phyloP scores from a whole-genome alignment of 176 grass and related monocot genomes.

The Musa itinerans region DNA sequence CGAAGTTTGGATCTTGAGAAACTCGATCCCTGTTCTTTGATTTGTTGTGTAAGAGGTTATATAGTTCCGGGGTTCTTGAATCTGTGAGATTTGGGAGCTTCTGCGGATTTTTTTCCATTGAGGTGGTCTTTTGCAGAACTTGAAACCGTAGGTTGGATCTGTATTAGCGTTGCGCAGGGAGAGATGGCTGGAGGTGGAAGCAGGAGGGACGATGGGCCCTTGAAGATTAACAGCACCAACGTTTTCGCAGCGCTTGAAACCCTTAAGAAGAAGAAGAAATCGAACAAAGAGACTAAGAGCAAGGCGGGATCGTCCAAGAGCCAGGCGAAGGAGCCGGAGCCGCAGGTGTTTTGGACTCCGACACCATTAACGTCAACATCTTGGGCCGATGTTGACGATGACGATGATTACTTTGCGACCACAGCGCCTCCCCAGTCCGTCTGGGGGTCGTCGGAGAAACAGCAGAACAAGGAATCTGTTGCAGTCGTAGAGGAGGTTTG shows the following conservation, averaged over 20 bases:
- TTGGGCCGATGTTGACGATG: constrained; percentile 92
- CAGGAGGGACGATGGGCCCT: constrained; percentile 48
- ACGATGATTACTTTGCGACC: constrained; percentile 78
- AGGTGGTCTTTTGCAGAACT: background rate
- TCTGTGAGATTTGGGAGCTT: background rate
- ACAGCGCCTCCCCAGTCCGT: constrained; percentile 62
- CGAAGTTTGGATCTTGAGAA: background rate
- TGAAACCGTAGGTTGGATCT: background rate
- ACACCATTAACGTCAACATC: constrained; percentile 63
- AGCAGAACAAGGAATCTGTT: constrained; percentile 21
- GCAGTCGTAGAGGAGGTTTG: constrained; percentile 3
- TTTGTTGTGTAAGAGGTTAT: background rate
- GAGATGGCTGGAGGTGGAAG: constrained; percentile 77
- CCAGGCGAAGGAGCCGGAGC: constrained; percentile 32
- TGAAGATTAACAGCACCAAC: constrained; percentile 81
- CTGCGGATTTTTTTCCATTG: background rate
- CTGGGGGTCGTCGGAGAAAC: constrained; percentile 21
- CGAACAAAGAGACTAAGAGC: constrained; percentile 41
- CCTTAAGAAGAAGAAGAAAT: constrained; percentile 99
- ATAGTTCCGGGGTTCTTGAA: background rate
- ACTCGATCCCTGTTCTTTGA: background rate
- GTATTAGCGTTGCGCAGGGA: background rate
- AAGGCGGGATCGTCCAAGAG: constrained; percentile 43
- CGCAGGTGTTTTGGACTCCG: constrained; percentile 64
- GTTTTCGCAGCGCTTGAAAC: constrained; percentile 93